These are phyloP conservation scores for Boletus fagicola DNA, from an alignment of 768 basidiomycete species.

Conservation along the genomic window DNA sequence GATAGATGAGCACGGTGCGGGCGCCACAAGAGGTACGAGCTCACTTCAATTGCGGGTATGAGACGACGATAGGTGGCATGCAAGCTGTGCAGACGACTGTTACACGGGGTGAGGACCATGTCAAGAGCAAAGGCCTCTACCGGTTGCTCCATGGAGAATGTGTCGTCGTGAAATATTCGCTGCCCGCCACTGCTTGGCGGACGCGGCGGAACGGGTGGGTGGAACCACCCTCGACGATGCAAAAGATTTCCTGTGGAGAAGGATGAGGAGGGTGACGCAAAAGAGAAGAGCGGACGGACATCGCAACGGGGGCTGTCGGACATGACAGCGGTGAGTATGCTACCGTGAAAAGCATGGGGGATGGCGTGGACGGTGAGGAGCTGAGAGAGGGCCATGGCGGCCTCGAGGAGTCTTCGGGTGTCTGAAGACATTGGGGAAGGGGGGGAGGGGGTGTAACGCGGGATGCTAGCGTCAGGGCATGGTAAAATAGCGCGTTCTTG, in stretches of 20 bases:
- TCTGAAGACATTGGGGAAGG: conserved; percentile 54
- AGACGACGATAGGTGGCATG: conserved; percentile 72
- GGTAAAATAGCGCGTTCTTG: conserved; percentile 45
- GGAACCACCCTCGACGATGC: conserved; percentile 76
- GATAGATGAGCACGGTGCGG: conserved; percentile 4
- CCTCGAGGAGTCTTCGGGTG: conserved; percentile 71
- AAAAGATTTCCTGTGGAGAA: conserved; percentile 70
- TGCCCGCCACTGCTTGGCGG: conserved; percentile 68
- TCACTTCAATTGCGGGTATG: conserved; percentile 75
- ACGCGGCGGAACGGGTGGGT: conserved; percentile 77
- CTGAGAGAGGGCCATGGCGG: conserved; percentile 70
- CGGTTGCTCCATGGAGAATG: conserved; percentile 87
- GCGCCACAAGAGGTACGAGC: conserved; percentile 16
- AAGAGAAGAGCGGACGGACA: conserved; percentile 40
- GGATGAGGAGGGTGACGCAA: conserved; percentile 8
- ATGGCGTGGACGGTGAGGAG: conserved; percentile 55
- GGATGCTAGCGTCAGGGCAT: conserved; percentile 46
- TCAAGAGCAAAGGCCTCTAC: conserved; percentile 37
- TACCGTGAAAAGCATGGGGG: conserved; percentile 82
- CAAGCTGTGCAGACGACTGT: conserved; percentile 44
- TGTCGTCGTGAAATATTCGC: conserved; percentile 60
- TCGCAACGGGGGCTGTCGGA: conserved; percentile 63
- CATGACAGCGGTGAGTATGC: conserved; percentile 66
- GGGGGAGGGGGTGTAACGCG: conserved; percentile 17
- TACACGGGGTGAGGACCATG: conserved; percentile 1